Conservation (phyloP, 768 basidiomycete species). For the Termitomyces sp. region DNA sequence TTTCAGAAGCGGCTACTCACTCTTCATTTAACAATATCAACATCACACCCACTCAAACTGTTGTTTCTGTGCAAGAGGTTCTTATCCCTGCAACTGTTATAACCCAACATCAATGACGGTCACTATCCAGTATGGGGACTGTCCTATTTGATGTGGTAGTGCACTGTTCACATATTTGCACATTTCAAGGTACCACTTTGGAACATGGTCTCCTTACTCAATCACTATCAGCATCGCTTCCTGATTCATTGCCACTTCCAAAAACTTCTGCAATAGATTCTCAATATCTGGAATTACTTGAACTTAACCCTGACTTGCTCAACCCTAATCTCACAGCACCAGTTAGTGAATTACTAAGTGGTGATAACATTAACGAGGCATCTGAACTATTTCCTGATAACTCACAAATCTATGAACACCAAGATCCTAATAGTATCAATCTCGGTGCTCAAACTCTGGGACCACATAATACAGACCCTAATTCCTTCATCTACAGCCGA, state of each 20-base stretch:
- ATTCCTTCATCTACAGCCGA: conserved; percentile 8
- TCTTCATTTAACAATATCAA: background rate
- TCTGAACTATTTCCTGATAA: background rate
- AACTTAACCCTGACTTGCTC: too few relatives aligned
- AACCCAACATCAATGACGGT: background rate
- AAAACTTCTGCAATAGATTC: background rate
- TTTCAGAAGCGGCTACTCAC: background rate
- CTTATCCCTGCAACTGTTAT: background rate
- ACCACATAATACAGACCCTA: background rate
- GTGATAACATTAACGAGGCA: too few relatives aligned
- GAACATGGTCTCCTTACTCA: background rate
- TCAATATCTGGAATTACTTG: too few relatives aligned
- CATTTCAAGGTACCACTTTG: too few relatives aligned
- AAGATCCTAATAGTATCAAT: background rate
- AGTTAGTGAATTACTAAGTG: background rate
- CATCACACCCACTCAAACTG: background rate
- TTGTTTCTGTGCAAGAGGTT: background rate
- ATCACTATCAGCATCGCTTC: background rate
- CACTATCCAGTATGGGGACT: background rate
- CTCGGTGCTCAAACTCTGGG: background rate
- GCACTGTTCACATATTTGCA: background rate
- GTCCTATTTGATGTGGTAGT: background rate
- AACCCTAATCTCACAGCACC: background rate
- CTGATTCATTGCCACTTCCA: too few relatives aligned
- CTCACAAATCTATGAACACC: conserved; percentile 27